Evolutionary conservation across 1,139 yeast genomes (phyloP).

Genomic region (Zygosaccharomyces pseudobailii): DNA sequence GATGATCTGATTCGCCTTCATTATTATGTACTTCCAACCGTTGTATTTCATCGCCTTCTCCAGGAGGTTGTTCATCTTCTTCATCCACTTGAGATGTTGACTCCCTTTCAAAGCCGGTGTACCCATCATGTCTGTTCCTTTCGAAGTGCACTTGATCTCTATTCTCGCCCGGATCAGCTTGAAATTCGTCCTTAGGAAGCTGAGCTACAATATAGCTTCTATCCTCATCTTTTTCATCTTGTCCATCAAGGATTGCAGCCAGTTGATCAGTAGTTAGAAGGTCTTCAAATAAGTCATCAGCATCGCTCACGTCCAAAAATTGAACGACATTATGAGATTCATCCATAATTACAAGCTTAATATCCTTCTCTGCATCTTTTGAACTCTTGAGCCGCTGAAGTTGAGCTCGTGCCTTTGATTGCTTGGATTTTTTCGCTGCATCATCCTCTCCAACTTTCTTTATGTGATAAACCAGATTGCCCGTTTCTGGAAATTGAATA

Average conservation of each 20-base stretch:
- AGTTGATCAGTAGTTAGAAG: constrained; percentile 6
- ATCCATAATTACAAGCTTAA: constrained; percentile 3
- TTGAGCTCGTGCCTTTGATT: not conserved
- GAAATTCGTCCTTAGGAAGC: not conserved
- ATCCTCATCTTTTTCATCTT: not conserved
- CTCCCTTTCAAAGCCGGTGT: not conserved
- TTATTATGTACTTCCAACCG: not conserved
- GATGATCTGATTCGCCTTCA: not conserved
- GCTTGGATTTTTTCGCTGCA: not conserved
- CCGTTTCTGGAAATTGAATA: constrained; percentile 5
- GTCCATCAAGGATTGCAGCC: constrained; percentile 1
- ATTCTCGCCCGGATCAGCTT: not conserved
- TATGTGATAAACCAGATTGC: constrained; percentile 7
- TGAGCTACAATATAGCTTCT: not conserved
- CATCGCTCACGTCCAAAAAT: constrained; percentile 3
- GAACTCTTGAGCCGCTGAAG: not conserved
- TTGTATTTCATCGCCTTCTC: not conserved
- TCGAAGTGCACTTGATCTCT: not conserved
- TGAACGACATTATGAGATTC: not conserved
- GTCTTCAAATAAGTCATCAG: constrained; percentile 4
- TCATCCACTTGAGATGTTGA: not conserved
- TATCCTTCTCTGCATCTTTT: not conserved
- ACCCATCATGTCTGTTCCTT: not conserved
- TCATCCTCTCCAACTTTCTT: not conserved
- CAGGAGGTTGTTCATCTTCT: not conserved